These are phyloP conservation scores for Citrus hindsii DNA, from an alignment of 345 rosid genomes.

Conservation along the genomic window DNA sequence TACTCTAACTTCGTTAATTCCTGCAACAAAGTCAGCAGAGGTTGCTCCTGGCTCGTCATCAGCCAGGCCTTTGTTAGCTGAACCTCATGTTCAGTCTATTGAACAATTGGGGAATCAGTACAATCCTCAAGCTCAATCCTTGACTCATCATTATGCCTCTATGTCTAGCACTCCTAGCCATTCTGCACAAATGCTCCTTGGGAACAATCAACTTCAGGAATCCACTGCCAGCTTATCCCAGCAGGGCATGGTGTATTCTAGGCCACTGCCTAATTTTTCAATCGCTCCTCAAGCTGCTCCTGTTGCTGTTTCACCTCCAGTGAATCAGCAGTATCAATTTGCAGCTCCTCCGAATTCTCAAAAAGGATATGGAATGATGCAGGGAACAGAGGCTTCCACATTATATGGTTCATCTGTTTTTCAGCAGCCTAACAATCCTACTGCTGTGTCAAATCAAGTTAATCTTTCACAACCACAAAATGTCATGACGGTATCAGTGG, in stretches of 20 bases:
- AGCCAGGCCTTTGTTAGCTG: slow-evolving; percentile 38
- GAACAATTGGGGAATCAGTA: slow-evolving; percentile 53
- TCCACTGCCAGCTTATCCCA: slow-evolving; percentile 46
- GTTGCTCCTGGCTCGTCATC: slow-evolving; percentile 48
- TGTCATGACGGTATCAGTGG: slow-evolving; percentile 36
- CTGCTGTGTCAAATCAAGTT: slow-evolving; percentile 44
- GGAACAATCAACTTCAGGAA: slow-evolving; percentile 44
- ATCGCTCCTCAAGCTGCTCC: slow-evolving; percentile 54
- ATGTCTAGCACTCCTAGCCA: slow-evolving; percentile 34
- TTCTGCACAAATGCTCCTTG: slow-evolving; percentile 38
- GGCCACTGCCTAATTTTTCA: slow-evolving; percentile 31
- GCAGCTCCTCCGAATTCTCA: slow-evolving; percentile 40
- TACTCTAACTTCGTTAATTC: slow-evolving; percentile 65
- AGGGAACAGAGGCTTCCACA: slow-evolving; percentile 40
- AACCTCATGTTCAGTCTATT: slow-evolving; percentile 31
- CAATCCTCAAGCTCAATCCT: slow-evolving; percentile 39
- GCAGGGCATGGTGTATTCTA: slow-evolving; percentile 37
- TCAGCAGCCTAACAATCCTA: slow-evolving; percentile 38
- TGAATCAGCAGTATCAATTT: slow-evolving; percentile 53
- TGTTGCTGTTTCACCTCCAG: slow-evolving; percentile 48
- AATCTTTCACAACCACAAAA: slow-evolving; percentile 45
- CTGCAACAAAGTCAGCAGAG: slow-evolving; percentile 47
- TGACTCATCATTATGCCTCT: slow-evolving; percentile 43
- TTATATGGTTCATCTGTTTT: slow-evolving; percentile 37
- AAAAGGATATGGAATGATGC: slow-evolving; percentile 41